These are phyloP conservation scores for Trypanosoma theileri DNA, from an alignment of 208 protist species.

Conservation along the genomic window DNA sequence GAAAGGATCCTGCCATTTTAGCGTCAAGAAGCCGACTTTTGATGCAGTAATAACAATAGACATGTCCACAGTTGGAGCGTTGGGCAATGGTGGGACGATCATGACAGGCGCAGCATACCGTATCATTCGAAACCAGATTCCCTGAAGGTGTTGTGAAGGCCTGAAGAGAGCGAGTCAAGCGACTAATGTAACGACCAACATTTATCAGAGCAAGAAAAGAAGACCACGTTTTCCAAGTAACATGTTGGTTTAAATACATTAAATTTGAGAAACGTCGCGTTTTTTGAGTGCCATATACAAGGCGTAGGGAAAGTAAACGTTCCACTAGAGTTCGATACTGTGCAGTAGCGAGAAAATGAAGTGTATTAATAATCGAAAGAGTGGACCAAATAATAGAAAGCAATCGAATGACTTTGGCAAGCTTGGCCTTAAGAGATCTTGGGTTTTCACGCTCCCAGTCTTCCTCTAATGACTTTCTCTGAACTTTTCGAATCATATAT, in stretches of 20 bases:
- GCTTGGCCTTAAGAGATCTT: slow-evolving; percentile 29
- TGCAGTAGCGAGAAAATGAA: slow-evolving; percentile 86
- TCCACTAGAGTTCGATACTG: slow-evolving; percentile 85
- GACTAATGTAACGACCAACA: slow-evolving; percentile 62
- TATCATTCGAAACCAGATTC: slow-evolving; percentile 32
- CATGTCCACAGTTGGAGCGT: slow-evolving; percentile 86
- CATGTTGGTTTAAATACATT: slow-evolving; percentile 88
- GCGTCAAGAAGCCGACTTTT: slow-evolving; percentile 75
- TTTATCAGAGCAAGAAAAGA: slow-evolving; percentile 77
- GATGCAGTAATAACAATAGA: slow-evolving; percentile 94
- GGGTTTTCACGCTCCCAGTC: slow-evolving; percentile 59
- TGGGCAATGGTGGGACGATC: slow-evolving; percentile 61
- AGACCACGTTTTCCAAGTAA: slow-evolving; percentile 77
- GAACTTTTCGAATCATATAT: slow-evolving; percentile 76
- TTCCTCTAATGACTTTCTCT: slow-evolving; percentile 69
- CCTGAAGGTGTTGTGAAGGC: slow-evolving; percentile 34
- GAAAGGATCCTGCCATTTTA: slow-evolving; percentile 63
- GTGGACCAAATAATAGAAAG: slow-evolving; percentile 47
- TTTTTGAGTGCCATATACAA: slow-evolving; percentile 83
- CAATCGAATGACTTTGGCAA: slow-evolving; percentile 53
- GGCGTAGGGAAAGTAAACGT: slow-evolving; percentile 74
- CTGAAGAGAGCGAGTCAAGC: slow-evolving; percentile 47
- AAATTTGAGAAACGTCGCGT: slow-evolving; percentile 83
- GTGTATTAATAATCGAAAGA: slow-evolving; percentile 75
- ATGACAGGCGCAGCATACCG: slow-evolving; percentile 78